Evolutionary conservation across 441 rosid genomes (phyloP).

Genomic region (Bruguiera hainesii): DNA sequence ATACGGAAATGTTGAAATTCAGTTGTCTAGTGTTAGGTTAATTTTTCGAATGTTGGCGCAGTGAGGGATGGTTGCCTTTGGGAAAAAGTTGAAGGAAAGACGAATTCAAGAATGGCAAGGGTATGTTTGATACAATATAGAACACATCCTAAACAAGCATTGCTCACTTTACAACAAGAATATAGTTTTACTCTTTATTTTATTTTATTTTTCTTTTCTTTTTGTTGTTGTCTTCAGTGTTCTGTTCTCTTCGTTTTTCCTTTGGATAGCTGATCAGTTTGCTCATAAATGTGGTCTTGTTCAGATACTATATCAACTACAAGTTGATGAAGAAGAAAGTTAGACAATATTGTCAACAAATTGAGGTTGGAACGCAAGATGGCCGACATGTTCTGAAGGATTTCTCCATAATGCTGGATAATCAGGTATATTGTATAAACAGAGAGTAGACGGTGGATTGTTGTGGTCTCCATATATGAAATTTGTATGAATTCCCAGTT

Average conservation of each 20-base stretch:
- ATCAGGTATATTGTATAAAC: slow-evolving; percentile 47
- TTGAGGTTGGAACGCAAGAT: slow-evolving; percentile 67
- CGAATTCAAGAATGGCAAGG: slow-evolving; percentile 87
- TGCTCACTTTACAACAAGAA: background rate
- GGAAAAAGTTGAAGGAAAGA: slow-evolving; percentile 88
- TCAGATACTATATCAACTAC: slow-evolving; percentile 89
- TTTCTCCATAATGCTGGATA: slow-evolving; percentile 95
- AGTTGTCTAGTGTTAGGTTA: background rate
- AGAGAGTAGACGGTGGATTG: background rate
- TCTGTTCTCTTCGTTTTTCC: background rate
- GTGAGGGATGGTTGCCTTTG: slow-evolving; percentile 92
- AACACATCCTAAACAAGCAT: background rate
- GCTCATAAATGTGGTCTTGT: slow-evolving; percentile 18
- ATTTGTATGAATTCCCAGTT: background rate
- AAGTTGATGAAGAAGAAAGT: slow-evolving; percentile 96
- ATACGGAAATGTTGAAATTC: background rate
- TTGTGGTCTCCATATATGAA: background rate
- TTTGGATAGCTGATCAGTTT: background rate
- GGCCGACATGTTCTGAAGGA: slow-evolving; percentile 93
- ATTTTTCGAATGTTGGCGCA: slow-evolving; percentile 5
- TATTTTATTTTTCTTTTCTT: too few relatives aligned
- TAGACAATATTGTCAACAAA: slow-evolving; percentile 78
- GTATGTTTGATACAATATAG: slow-evolving; percentile 34
- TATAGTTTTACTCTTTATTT: too few relatives aligned
- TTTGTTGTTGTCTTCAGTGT: background rate